Base-by-base conservation (phyloP, 371 early-diverging fungal species). In the Syncephalastrum monosporum region DNA sequence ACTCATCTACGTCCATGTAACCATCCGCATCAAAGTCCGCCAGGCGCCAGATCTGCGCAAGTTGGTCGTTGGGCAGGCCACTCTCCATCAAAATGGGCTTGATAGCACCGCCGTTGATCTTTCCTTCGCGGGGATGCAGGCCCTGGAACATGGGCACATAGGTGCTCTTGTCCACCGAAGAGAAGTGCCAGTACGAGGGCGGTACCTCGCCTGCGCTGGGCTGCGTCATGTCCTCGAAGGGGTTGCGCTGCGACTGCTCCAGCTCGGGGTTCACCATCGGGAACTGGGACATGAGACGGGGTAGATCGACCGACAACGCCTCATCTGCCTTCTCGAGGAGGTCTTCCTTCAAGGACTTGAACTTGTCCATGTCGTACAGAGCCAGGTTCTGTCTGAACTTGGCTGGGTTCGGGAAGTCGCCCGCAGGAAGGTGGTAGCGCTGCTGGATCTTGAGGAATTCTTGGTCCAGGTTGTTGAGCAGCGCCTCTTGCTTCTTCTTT, bases 21-120 rank as follows among this genome's bases (percentile, higher is more conserved):
- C 91, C 91, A 62, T 90, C 87, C 33, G 71, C 62, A 50, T 84
- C 86, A 74, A 84, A 85, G 51, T 90, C 91, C 8, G 90, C 72
- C 15, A 90, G 58, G 23, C 77, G 59, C 91, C 91, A 90, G 6
- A 90, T 69, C 47, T 85, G 82, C 15, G 85, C 88, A 41, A 90
- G 68, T 13, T 72, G 58, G 42, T 79, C 77, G 42, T 65, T 79
- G 1, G 82, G 79, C 4, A 90, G 61, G 1, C 86, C 85, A 8
- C 82, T 83, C 42, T 82, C 78, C 64, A 83, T 77, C 49, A 90
- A 57, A 4, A 85, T 65, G 10, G 88, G 85, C 50, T 79, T 84
- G 14, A 79, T 72, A 15, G 69, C 69, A 8, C 72, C 74, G 4
- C 91, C 91, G 44, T 78, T 64, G 4, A 84, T 65, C 55, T 83